These are phyloP conservation scores for Aspergillus sp. DNA, from an alignment of 2,329 filamentous ascomycete genomes.

Conservation along the genomic window DNA sequence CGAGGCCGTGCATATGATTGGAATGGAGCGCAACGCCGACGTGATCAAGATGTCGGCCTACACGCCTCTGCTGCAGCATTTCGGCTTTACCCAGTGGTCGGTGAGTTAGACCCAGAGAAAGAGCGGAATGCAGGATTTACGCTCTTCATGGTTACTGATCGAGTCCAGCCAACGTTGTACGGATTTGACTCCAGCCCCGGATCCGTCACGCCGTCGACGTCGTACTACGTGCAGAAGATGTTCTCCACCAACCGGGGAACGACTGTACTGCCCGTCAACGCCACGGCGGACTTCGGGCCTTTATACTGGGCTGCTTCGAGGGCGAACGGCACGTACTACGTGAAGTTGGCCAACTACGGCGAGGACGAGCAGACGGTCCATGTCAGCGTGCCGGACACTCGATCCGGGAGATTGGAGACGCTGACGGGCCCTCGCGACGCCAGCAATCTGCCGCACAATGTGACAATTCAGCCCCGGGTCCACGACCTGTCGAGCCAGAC, in stretches of 20 bases:
- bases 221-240: constrained; percentile 38
- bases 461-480: constrained; percentile 15
- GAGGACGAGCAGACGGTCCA: constrained; percentile 21
- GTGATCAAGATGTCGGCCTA: constrained; percentile 38
- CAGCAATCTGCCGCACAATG: constrained; percentile 20
- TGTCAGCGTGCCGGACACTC: constrained; percentile 25
- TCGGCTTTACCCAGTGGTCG: constrained; percentile 34
- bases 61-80: constrained; percentile 38
- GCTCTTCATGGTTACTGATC: not conserved
- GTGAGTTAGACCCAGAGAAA: constrained; percentile 17
- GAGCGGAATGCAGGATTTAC: no score
- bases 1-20: constrained; percentile 65
- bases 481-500: constrained; percentile 9
- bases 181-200: constrained; percentile 29
- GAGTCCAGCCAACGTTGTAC: constrained; percentile 31
- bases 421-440: constrained; percentile 21
- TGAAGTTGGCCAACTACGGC: constrained; percentile 36
- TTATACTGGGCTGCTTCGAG: constrained; percentile 37
- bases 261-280: constrained; percentile 30
- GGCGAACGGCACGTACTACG: constrained; percentile 19
- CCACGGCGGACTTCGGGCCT: constrained; percentile 27
- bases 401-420: constrained; percentile 22
- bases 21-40: constrained; percentile 43
- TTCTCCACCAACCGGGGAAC: constrained; percentile 34
- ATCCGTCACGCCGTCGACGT: constrained; percentile 31